Percentiles rank a stretch among this genome's conserved stretches.
These are phyloP conservation scores for Ogataea pilisensis DNA, from an alignment of 805 yeast species.

Conservation along the genomic window DNA sequence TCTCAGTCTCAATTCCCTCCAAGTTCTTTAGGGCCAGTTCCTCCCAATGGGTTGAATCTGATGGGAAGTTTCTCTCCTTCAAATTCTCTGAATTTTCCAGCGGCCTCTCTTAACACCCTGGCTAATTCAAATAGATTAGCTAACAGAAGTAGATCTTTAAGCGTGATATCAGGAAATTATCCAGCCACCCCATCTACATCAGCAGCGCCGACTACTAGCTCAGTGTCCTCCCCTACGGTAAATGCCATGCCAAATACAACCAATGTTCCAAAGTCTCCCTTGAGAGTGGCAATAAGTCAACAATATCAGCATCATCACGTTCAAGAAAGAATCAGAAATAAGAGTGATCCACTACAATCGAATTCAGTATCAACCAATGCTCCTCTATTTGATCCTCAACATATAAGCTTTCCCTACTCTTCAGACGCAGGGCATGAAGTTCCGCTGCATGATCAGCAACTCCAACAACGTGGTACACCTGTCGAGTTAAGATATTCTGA, in stretches of 20 bases:
- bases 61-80: slow-evolving; percentile 9
- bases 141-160: slow-evolving; percentile 17
- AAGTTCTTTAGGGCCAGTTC: slow-evolving; percentile 5
- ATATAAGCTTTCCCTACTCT: not conserved
- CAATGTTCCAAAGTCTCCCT: slow-evolving; percentile 1
- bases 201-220: not conserved
- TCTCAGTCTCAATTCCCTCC: slow-evolving; percentile 21
- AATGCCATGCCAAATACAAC: not conserved
- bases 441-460: not conserved
- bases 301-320: not conserved
- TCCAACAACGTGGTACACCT: not conserved
- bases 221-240: too few species aligned
- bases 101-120: not conserved
- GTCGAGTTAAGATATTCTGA: too few species aligned
- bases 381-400: slow-evolving; percentile 3
- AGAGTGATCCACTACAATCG: not conserved
- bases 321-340: not conserved
- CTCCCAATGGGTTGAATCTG: slow-evolving; percentile 2
- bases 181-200: slow-evolving; percentile 1
- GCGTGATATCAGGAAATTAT: slow-evolving; percentile 7
- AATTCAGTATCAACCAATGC: slow-evolving; percentile 1
- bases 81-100: slow-evolving; percentile 1
- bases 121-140: slow-evolving; percentile 6
- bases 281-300: not conserved
- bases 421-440: too few species aligned